Evolutionary conservation across 2,329 filamentous ascomycete genomes (phyloP), one percentile per base, ranked within the genome.

Genomic region (Colletotrichum lini): DNA sequence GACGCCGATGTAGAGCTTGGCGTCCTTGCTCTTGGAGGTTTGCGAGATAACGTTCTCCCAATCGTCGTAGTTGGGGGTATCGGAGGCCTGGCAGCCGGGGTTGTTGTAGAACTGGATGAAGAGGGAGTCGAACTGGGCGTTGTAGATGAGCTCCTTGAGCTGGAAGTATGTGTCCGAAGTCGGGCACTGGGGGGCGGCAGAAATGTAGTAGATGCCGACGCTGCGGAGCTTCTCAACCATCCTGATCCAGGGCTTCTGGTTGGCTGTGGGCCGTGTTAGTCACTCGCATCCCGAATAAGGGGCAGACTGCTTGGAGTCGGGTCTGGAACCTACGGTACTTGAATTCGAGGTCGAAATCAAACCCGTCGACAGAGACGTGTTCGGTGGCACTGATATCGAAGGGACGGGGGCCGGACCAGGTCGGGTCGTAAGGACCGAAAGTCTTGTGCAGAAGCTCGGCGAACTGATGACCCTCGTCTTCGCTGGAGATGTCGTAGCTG

Each of bases 31-130:
- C 67, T 76, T 74, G 3, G 78, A 71, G 47, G 80, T 83, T 4
- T 68, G 50, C 4, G 74, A 64, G 44, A 86, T 66, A 38, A 82
- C 78, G 0, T 59, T 49, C 58, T 77, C 81, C 85, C 85, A 87
- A 16, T 76, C 75, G 61, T 83, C 75, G 75, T 83, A 87, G 72
- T 85, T 86, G 45, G 74, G 74, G 13, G 78, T 76, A 12, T 77
- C 79, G 10, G 77, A 64, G 15, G 72, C 68, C 71, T 80, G 80
- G 74, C 84, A 86, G 23, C 59, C 73, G 0, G 75, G 74, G 76
- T 86, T 86, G 80, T 86, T 86, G 79, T 85, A 87, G 77, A 86
- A 87, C 78, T 86, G 85, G 61, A 87, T 76, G 75, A 84, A 86
- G 50, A 84, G 77, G 16, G 81, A 79, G 35, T 84, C 82, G 72